Conservation (phyloP, 805 yeast species). For the Candida ulmi region DNA sequence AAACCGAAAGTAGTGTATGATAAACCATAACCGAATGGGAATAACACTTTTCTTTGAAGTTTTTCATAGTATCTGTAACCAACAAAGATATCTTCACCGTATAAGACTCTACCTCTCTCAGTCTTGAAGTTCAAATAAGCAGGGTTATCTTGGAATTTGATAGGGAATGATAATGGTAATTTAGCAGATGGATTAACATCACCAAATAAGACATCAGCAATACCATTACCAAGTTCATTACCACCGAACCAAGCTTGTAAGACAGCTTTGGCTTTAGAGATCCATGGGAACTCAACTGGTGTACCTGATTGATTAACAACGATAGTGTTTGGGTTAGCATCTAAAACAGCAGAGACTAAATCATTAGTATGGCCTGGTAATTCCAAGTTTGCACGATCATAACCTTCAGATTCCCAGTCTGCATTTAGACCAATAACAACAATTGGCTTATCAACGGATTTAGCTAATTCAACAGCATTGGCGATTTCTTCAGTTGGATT, state of each 20-base stretch:
- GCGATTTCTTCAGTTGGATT: constrained; percentile 26
- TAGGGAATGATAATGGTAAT: constrained; percentile 51
- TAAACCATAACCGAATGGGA: constrained; percentile 60
- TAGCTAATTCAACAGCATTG: constrained; percentile 43
- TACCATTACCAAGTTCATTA: constrained; percentile 46
- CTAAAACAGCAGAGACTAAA: constrained; percentile 36
- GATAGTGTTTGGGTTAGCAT: constrained; percentile 42
- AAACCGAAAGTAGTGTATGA: constrained; percentile 50
- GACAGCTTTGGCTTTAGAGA: constrained; percentile 31
- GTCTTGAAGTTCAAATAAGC: constrained; percentile 47
- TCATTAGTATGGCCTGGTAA: constrained; percentile 41
- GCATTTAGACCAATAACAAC: constrained; percentile 43
- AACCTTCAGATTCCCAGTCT: constrained; percentile 56
- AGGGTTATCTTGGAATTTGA: constrained; percentile 47
- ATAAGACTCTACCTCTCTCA: constrained; percentile 46
- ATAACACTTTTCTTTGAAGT: constrained; percentile 38
- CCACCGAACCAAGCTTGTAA: constrained; percentile 54
- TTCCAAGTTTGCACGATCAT: constrained; percentile 43
- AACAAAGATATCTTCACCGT: constrained; percentile 62
- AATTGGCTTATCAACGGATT: constrained; percentile 44
- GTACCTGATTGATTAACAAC: constrained; percentile 54
- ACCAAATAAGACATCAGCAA: constrained; percentile 53
- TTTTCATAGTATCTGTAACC: constrained; percentile 61
- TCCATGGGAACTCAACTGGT: constrained; percentile 54
- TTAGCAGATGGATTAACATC: constrained; percentile 58